Base-by-base conservation (phyloP, 2,329 filamentous ascomycete species). In the Penicillium sp. region DNA sequence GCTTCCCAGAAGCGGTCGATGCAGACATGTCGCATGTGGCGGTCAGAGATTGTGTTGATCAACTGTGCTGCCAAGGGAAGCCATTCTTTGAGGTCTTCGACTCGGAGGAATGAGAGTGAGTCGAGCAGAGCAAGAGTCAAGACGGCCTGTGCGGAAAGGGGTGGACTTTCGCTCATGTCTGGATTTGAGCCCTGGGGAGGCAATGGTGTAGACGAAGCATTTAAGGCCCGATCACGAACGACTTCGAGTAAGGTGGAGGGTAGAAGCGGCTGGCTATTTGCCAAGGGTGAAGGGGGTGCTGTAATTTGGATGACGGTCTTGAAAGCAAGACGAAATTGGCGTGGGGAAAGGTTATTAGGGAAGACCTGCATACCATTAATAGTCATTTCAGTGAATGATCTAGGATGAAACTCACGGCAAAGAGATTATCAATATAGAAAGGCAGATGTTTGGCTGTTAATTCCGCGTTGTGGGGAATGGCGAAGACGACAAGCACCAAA, bases 301-400 rank as follows among this genome's bases (percentile, higher is more conserved):
- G 89, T 83, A 51, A 95, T 85, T 60, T 87, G 86, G 68, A 95
- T 82, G 38, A 95, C 76, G 1, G 89, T 92, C 66, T 86, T 88
- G 75, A 95, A 91, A 10, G 90, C 91, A 9, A 95, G 77, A 27
- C 90, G 82, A 74, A 96, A 95, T 66, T 96, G 91, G 13, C 90
- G 83, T 0, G 88, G 79, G 0, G 88, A 91, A 16, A 95, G 82
- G 50, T 86, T 86, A 1, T 76, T 67, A 0, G 91, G 90, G 68
- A 95, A 95, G 0, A 89, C 84, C 63, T 76, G 38, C 14, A 28
- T 5, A 33, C 0, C 3, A 33, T 53, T 35, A 52, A 37, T 28
- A 42, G 5, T 19, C 35, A 43, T 2, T n/a, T 12, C 16, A 31
- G 27, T 13, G 6, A 16, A 42, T 19, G 2, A 16, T 25, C n/a